phyloP scores from a whole-genome alignment of 495 filamentous ascomycete genomes.

The Talaromyces ruber region DNA sequence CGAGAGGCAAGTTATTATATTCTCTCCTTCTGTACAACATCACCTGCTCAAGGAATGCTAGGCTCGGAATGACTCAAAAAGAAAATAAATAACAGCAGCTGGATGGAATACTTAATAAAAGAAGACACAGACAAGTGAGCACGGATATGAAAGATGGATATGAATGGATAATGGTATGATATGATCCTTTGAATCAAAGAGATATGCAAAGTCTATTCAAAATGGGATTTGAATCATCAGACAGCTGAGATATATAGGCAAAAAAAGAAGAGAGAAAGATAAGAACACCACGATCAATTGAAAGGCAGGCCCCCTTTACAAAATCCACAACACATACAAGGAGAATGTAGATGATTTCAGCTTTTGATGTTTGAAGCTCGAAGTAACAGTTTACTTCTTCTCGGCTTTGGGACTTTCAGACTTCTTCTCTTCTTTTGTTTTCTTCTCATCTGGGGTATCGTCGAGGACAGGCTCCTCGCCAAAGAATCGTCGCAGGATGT shows the following conservation, averaged over 20 bases:
- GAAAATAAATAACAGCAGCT: background rate
- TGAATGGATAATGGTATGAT: background rate
- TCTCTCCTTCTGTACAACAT: background rate
- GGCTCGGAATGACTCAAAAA: background rate
- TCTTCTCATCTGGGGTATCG: conserved; percentile 6
- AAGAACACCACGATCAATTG: background rate
- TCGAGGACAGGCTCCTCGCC: conserved; percentile 22
- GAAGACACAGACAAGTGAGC: conserved; percentile 1
- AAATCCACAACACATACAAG: background rate
- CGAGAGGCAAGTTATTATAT: background rate
- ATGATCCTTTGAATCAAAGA: background rate
- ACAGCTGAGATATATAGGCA: background rate
- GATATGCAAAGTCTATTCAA: conserved; percentile 3
- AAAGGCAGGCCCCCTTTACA: background rate
- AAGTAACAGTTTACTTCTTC: conserved; percentile 12
- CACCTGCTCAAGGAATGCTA: background rate
- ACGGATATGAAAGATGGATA: background rate
- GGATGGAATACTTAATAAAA: conserved; percentile 1
- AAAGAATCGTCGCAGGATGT: conserved; percentile 65
- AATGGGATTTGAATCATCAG: conserved; percentile 7
- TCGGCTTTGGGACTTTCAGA: conserved; percentile 7
- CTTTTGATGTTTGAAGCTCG: background rate
- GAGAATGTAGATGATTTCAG: background rate
- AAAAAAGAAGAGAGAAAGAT: background rate
- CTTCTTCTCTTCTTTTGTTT: background rate